Evolutionary conservation across 2,329 filamentous ascomycete species (phyloP), one percentile per base, ranked within the genome.

Genomic region (Trichoderma asperellum): DNA sequence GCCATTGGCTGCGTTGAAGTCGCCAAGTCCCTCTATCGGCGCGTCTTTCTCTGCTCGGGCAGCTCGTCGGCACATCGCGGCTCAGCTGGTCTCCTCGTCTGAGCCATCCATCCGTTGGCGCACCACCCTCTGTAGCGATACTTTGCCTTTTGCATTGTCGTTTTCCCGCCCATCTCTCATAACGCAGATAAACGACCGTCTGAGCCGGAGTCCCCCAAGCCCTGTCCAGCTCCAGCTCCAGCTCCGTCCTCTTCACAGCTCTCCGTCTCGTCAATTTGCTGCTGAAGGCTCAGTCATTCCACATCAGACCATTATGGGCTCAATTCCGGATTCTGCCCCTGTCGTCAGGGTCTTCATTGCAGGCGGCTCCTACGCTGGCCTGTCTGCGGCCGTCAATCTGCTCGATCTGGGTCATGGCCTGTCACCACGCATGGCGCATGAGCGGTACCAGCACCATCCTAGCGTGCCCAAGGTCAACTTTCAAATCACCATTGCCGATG

Each of bases 401-500:
- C 80, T 91, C 24, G 90, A 93, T 75, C 83, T 91, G 43, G 87
- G 86, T 70, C 82, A 86, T 69, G 89, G 89, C 21, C 80, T 83
- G 70, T 76, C 79, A 8, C 81, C 86, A n/a, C 85, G 88, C 53
- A 77, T 79, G 76, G 76, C 77, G 59, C 76, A 74, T 24, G 73
- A 77, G 40, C 75, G 74, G n/a, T 82, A 82, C 67, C 69, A 71
- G 55, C 80, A 85, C 75, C 73, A 83, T 73, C 72, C 80, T 72
- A 75, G 80, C 35, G 76, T 82, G 24, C 81, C 82, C 56, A 83
- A 81, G 29, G 82, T 90, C 56, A 83, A 87, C 1, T 79, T 92
- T 16, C 86, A 93, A 47, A 89, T 94, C 62, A 93, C 90, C 27
- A 85, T 94, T 27, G 88, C 92, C 29, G 91, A 94, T 74, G 91